phyloP scores from a whole-genome alignment of 2,329 filamentous ascomycete species.

The Tolypocladium amazonense region DNA sequence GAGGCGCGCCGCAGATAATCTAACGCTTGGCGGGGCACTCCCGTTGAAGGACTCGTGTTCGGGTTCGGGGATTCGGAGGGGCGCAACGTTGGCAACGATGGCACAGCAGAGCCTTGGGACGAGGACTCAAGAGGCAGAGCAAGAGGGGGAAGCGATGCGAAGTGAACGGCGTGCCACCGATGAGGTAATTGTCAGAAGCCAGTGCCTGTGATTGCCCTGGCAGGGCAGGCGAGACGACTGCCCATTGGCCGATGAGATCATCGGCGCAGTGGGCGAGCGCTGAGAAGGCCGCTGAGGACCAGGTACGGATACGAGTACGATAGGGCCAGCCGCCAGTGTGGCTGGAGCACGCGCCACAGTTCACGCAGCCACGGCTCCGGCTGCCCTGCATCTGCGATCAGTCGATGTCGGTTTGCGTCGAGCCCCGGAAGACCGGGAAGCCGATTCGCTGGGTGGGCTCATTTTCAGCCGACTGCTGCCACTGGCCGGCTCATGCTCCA shows the following conservation, averaged over 20 bases:
- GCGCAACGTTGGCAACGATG: background rate
- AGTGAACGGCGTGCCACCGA: background rate
- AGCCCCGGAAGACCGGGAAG: slow-evolving; percentile 20
- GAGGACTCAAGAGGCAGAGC: background rate
- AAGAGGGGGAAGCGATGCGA: background rate
- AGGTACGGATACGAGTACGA: too few species aligned
- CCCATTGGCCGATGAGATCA: background rate
- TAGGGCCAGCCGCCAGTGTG: background rate
- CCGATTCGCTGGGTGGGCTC: slow-evolving; percentile 20
- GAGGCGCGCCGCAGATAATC: background rate
- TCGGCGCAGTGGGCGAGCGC: background rate
- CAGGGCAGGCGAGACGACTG: background rate
- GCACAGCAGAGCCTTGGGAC: background rate
- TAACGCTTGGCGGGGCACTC: background rate
- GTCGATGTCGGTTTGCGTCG: background rate
- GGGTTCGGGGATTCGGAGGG: background rate
- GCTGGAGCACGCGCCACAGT: background rate
- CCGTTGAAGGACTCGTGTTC: slow-evolving; percentile 5
- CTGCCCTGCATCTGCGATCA: background rate
- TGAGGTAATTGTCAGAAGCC: background rate
- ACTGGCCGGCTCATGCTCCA: background rate
- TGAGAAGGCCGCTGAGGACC: background rate
- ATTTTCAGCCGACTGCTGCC: slow-evolving; percentile 16
- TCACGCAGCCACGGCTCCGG: background rate
- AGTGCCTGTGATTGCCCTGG: background rate